Percentiles rank a stretch among this genome's conserved stretches.
Evolutionary conservation across 2,329 filamentous ascomycete genomes (phyloP).

Genomic region (Cladobotryum mycophilum): DNA sequence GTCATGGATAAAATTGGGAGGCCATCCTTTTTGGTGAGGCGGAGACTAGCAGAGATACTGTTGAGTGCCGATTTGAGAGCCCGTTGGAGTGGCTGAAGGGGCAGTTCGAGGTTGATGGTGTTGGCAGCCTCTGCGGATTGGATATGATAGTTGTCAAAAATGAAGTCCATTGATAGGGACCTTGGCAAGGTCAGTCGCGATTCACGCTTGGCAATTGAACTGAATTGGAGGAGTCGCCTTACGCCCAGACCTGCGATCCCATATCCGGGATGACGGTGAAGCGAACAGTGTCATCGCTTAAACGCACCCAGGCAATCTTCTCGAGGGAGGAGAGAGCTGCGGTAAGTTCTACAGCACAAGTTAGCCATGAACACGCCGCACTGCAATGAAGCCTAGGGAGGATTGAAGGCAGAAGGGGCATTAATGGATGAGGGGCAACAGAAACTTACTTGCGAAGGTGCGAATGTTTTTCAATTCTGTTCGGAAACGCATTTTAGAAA

Average conservation of each 20-base stretch:
- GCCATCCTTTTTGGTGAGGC: conserved; percentile 88
- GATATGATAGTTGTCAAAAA: conserved; percentile 80
- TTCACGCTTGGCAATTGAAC: neutral
- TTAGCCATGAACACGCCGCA: neutral
- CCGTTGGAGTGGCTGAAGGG: conserved; percentile 78
- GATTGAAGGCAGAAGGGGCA: too few relatives aligned
- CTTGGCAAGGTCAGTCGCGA: conserved; percentile 26
- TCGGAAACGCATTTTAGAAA: conserved; percentile 55
- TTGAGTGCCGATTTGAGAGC: conserved; percentile 85
- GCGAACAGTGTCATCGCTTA: conserved; percentile 79
- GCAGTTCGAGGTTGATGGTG: conserved; percentile 93
- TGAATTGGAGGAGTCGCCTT: conserved; percentile 33
- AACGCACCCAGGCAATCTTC: conserved; percentile 83
- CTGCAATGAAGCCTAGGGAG: neutral
- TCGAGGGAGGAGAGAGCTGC: conserved; percentile 61
- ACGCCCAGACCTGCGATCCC: conserved; percentile 95
- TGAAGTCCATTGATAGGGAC: conserved; percentile 64
- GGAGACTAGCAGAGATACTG: conserved; percentile 74
- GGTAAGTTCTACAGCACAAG: conserved; percentile 46
- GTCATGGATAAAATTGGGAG: conserved; percentile 84
- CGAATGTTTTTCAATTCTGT: conserved; percentile 60
- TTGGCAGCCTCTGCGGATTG: conserved; percentile 78
- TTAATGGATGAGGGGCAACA: neutral
- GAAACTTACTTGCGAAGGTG: conserved; percentile 54
- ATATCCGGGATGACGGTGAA: conserved; percentile 95